Conservation (phyloP, 2,329 filamentous ascomycete species). For the Fusarium bactridioides region DNA sequence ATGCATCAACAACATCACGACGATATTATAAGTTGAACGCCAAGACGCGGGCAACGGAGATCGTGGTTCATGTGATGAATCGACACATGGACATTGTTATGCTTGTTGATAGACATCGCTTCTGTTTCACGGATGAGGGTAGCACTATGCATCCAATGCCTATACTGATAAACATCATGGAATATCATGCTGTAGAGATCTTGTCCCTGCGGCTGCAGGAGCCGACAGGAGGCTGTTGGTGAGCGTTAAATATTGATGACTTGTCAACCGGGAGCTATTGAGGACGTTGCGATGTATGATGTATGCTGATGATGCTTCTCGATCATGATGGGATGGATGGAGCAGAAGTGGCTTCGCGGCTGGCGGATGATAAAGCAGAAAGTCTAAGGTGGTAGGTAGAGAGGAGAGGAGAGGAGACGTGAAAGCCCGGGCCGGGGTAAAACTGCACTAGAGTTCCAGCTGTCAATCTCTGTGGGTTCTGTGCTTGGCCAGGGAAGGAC, state of each 20-base stretch:
- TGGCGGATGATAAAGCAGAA: slow-evolving; percentile 1
- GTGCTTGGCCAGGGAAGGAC: slow-evolving; percentile 35
- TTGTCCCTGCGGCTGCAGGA: neutral
- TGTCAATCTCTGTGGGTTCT: slow-evolving; percentile 29
- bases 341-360: slow-evolving; percentile 16
- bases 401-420: neutral
- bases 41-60: slow-evolving; percentile 12
- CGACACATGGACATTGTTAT: neutral
- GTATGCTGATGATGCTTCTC: slow-evolving; percentile 13
- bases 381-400: neutral
- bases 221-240: neutral
- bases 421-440: slow-evolving; percentile 3
- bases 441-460: slow-evolving; percentile 19
- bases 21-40: slow-evolving; percentile 21
- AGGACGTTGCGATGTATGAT: neutral
- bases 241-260: neutral
- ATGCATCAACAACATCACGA: slow-evolving; percentile 19
- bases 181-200: neutral
- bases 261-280: neutral
- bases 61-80: slow-evolving; percentile 17
- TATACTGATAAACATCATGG: neutral
- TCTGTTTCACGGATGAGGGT: neutral
- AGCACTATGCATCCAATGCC: neutral
- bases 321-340: slow-evolving; percentile 1
- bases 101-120: neutral